Base-by-base conservation (phyloP, 371 early-diverging fungal genomes). In the Saksenaea vasiformis region DNA sequence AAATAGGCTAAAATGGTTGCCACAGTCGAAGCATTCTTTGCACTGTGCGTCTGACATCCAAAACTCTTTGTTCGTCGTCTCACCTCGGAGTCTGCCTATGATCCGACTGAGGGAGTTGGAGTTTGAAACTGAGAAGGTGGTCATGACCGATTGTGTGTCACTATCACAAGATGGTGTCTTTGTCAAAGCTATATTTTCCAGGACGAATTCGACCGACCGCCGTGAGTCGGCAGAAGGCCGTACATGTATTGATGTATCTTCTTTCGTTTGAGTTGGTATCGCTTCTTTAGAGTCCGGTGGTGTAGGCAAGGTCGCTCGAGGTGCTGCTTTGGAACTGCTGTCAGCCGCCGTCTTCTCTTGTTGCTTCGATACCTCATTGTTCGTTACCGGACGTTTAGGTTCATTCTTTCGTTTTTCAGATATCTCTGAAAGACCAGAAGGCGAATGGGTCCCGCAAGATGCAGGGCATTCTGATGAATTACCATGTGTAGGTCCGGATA, bases 11-110 rank as follows among this genome's bases (percentile, higher is more conserved):
- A 94, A 94, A 0, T 86, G 83, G 22, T 71, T 70, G 55, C 86
- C 87, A 69, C 94, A 94, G 14, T 89, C 85, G 71, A 85, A 90
- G 70, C 94, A 94, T 62, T 90, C 90, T 66, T 87, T 87, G 61
- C 86, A 87, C 57, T 83, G 77, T 56, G 91, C 93, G 69, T 93
- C 93, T 14, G 86, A 83, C 90, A 92, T 93, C 93, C 93, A 92
- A 62, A 86, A 91, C 28, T 89, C 89, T 61, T 77, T 86, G 64
- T 79, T 87, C 10, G 77, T 64, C 2, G 79, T 79, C n/a, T 80
- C 84, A 0, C 85, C 88, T 41, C 86, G 73, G 15, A 86, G 62
- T 43, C 85, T 64, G 47, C 31, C 51, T 15, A 65, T 36, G 54
- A 59, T 53, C 14, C 54, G 59, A 51, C 54, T 38, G 54, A 59